Conservation (phyloP, 768 basidiomycete genomes). For the Gyrodon lividus region DNA sequence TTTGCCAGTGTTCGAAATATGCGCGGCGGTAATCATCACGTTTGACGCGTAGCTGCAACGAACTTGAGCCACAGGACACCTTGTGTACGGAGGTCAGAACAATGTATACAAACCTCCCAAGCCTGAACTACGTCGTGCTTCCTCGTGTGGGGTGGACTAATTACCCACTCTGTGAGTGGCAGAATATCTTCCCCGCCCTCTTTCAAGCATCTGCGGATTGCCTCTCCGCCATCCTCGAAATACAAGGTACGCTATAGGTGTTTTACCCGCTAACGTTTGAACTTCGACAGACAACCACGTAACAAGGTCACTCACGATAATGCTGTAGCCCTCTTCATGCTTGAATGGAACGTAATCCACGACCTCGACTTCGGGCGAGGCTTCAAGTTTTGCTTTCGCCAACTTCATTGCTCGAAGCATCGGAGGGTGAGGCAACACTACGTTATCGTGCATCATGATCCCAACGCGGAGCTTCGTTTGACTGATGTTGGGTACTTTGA, state of each 20-base stretch:
- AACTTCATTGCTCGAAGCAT: slow-evolving; percentile 39
- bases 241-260: slow-evolving; percentile 34
- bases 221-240: slow-evolving; percentile 39
- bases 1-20: slow-evolving; percentile 38
- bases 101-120: slow-evolving; percentile 29
- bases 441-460: slow-evolving; percentile 35
- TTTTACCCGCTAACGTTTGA: not conserved
- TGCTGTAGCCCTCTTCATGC: slow-evolving; percentile 33
- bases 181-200: slow-evolving; percentile 36
- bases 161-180: slow-evolving; percentile 38
- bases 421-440: slow-evolving; percentile 42
- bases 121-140: slow-evolving; percentile 22
- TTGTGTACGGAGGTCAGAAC: too few relatives aligned
- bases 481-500: slow-evolving; percentile 22
- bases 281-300: not conserved
- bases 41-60: slow-evolving; percentile 24
- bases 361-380: slow-evolving; percentile 35
- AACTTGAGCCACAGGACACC: not conserved
- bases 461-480: slow-evolving; percentile 31
- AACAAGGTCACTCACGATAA: slow-evolving; percentile 26
- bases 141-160: slow-evolving; percentile 26
- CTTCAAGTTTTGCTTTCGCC: slow-evolving; percentile 35
- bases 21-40: slow-evolving; percentile 36
- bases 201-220: slow-evolving; percentile 18
- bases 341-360: slow-evolving; percentile 36